Base-by-base conservation (phyloP, 1,284 basidiomycete species). In the Leccinum fallax region DNA sequence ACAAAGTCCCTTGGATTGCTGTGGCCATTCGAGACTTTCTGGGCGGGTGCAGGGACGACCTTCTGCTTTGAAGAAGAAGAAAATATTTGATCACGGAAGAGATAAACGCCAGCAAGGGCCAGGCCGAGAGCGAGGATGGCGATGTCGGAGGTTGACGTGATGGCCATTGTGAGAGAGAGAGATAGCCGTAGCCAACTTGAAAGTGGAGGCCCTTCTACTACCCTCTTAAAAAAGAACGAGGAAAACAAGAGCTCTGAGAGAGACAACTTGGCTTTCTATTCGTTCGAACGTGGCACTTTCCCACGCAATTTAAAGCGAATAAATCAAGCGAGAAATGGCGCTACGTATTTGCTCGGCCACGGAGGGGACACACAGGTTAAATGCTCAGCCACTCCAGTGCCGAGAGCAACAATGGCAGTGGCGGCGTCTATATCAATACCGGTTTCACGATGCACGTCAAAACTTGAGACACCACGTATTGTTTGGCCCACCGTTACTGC, bases 1-100 rank as follows among this genome's bases (percentile, higher is more conserved):
- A 97, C 84, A 74, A 96, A 97, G 77, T 97, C 93, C 54, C 94
- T 82, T 10, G 94, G 92, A 71, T 95, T 93, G 1, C 86, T 89
- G 61, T 84, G 85, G 53, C 89, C 92, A 78, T 85, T 85, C 43
- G 78, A 71, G 2, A 70, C 69, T 69, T 84, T 86, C 40, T 80
- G 74, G 16, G 81, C 67, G 16, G 81, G 67, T 24, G 81, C 62
- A 0, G 85, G 80, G 43, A 81, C 78, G 11, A 81, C 65, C 70
- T 87, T 89, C 30, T 84, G 81, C 65, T 87, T 86, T 5, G 43
- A 19, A 10, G 40, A 43, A 46, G 85, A 78, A 61, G 84, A 73
- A 67, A 92, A 91, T 13, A 93, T 74, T 70, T 87, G 84, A 73
- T 93, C 90, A 61, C 88, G 84, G 80, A 93, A 92, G 69, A 94